Base-by-base conservation (phyloP, 2,329 filamentous ascomycete species). In the Cercospora beticola region DNA sequence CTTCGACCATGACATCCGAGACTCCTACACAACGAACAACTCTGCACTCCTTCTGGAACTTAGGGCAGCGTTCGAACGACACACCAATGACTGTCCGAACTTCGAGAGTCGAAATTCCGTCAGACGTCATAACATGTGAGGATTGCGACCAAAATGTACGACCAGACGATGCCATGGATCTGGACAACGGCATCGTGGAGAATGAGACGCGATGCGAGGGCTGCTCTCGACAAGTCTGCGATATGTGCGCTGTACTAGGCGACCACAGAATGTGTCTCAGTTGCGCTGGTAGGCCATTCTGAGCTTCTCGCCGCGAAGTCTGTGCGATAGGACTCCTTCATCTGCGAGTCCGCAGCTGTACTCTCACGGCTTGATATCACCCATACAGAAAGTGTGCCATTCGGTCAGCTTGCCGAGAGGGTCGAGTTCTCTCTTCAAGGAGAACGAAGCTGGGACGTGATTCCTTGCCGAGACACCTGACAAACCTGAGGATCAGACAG, bases 21-120 rank as follows among this genome's bases (percentile, higher is more conserved):
- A 71, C 75, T 21, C 54, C 46, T 9, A 57, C 63, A n/a, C 82
- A 84, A 68, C 80, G 79, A 66, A 83, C 80, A 10, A 84, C 82
- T 2, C 74, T 85, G 1, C 83, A 85, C 67, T 77, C 79, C 2
- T 84, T 85, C 73, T 85, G 83, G 83, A 79, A 78, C 10, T 77
- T 84, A 1, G 72, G 78, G 7, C 77, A 79, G 16, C 73, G 77
- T 6, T 75, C 78, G 2, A 73, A 75, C 18, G 58, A 73, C 21
- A 68, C 69, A 9, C 40, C 71, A 36, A 67, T 31, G 59, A 68
- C n/a, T 67, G 66, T 63, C 67, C 60, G 36, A 16, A 67, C 9
- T 71, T 2, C 66, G 7, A 46, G 58, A 18, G 30, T 23, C 28
- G 57, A 16, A 23, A 2, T 18, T 16, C 23, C 60, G 26, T 43